A percentile compares a stretch with the other conserved stretches of the same genome.
phyloP scores from a whole-genome alignment of 1,284 basidiomycete genomes.

The Vanrija pseudolonga region DNA sequence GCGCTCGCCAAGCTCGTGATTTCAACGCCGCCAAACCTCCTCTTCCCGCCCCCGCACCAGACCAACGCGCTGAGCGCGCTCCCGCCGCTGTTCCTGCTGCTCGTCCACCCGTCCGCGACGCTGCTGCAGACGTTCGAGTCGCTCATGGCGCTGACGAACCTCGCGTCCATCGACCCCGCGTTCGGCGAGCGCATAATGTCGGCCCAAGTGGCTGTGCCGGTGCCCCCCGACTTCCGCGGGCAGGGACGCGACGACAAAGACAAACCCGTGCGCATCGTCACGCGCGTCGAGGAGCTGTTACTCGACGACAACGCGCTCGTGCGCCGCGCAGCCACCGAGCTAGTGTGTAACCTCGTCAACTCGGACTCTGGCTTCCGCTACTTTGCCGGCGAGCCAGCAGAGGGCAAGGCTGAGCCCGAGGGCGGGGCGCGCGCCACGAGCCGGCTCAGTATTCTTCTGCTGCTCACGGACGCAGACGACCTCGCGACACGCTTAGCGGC shows the following conservation, averaged over 20 bases:
- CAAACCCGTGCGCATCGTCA: conserved; percentile 43
- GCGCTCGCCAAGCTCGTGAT: conserved; percentile 90
- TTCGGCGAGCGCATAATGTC: conserved; percentile 60
- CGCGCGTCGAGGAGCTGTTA: conserved; percentile 72
- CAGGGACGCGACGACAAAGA: conserved; percentile 9
- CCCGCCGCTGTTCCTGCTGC: conserved; percentile 66
- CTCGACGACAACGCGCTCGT: conserved; percentile 78
- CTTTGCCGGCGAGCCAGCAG: conserved; percentile 35
- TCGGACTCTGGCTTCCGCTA: conserved; percentile 68
- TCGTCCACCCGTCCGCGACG: conserved; percentile 64
- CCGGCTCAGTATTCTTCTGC: conserved; percentile 74
- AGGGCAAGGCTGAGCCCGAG: conserved; percentile 5
- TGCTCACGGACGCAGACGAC: conserved; percentile 79
- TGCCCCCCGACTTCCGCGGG: conserved; percentile 16
- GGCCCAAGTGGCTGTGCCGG: conserved; percentile 25
- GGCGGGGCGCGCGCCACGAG: conserved; percentile 51
- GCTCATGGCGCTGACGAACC: conserved; percentile 91
- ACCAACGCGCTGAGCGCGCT: conserved; percentile 75
- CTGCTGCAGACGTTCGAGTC: conserved; percentile 85
- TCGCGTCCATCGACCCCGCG: conserved; percentile 71
- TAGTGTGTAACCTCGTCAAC: conserved; percentile 86
- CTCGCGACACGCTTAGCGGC: conserved; percentile 75
- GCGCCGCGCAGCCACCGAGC: conserved; percentile 80
- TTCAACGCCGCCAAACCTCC: conserved; percentile 79
- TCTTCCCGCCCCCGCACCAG: conserved; percentile 68